These are phyloP conservation scores for Cyberlindnera saturnus DNA, from an alignment of 805 yeast genomes.

Conservation along the genomic window DNA sequence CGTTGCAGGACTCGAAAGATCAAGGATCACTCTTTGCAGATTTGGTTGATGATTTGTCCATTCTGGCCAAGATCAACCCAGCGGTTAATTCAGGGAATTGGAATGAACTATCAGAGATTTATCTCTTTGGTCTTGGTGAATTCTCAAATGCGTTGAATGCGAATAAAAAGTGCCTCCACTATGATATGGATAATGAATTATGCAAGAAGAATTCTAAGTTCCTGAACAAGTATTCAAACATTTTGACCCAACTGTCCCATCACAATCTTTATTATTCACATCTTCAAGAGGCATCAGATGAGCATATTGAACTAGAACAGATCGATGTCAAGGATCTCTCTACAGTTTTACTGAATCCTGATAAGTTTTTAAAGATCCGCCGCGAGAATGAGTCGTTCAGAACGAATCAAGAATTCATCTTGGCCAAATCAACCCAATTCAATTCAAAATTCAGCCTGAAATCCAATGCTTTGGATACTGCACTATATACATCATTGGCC, in stretches of 20 bases:
- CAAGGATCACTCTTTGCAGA: conserved; percentile 13
- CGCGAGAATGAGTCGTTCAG: conserved; percentile 16
- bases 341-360: conserved; percentile 25
- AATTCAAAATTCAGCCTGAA: conserved; percentile 12
- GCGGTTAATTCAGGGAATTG: conserved; percentile 24
- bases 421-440: conserved; percentile 12
- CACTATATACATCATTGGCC: conserved; percentile 34
- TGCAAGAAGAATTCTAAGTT: conserved; percentile 56
- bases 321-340: conserved; percentile 37
- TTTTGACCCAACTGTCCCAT: conserved; percentile 29
- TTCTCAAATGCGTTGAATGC: conserved; percentile 45
- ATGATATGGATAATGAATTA: conserved; percentile 62
- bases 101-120: conserved; percentile 30
- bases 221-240: conserved; percentile 35
- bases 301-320: conserved; percentile 36
- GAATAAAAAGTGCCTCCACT: conserved; percentile 63
- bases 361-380: conserved; percentile 17
- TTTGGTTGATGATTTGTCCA: conserved; percentile 23
- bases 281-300: conserved; percentile 30
- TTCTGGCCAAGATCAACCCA: conserved; percentile 22
- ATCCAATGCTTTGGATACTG: conserved; percentile 20
- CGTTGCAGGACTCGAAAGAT: conserved; percentile 13
- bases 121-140: conserved; percentile 46
- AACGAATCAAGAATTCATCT: conserved; percentile 18
- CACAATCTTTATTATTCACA: conserved; percentile 40